Evolutionary conservation across 208 protist genomes (phyloP).

Genomic region (Acanthamoeba culbertsoni): DNA sequence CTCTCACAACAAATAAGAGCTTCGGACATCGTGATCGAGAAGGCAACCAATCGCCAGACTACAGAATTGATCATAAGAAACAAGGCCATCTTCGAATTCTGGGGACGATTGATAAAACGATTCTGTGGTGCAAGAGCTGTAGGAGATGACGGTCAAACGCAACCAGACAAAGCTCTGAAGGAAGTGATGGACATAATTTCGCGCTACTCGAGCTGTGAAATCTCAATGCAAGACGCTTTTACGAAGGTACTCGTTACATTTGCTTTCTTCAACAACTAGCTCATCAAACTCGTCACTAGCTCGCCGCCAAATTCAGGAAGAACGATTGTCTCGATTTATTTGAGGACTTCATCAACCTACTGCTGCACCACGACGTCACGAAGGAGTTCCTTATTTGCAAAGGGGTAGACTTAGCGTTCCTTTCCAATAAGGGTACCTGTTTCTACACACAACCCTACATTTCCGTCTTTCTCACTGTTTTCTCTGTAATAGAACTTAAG

Average conservation of each 20-base stretch:
- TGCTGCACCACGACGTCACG: neutral
- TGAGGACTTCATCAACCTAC: neutral
- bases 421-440: neutral
- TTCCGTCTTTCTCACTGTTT: neutral
- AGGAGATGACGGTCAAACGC: neutral
- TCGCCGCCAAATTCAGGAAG: neutral
- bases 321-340: neutral
- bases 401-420: slow-evolving; percentile 4
- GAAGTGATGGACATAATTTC: slow-evolving; percentile 29
- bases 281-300: neutral
- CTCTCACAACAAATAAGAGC: neutral
- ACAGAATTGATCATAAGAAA: neutral
- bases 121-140: neutral
- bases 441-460: neutral
- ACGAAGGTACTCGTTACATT: neutral
- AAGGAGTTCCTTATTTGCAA: slow-evolving; percentile 20
- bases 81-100: neutral
- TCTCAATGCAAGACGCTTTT: neutral
- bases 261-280: neutral
- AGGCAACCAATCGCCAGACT: neutral
- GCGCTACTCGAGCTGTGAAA: neutral
- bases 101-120: neutral
- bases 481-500: neutral
- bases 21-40: no score
- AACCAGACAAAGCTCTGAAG: neutral